Base-by-base conservation (phyloP, 1,139 yeast species). In the Kurtzmaniella quercitrusa region DNA sequence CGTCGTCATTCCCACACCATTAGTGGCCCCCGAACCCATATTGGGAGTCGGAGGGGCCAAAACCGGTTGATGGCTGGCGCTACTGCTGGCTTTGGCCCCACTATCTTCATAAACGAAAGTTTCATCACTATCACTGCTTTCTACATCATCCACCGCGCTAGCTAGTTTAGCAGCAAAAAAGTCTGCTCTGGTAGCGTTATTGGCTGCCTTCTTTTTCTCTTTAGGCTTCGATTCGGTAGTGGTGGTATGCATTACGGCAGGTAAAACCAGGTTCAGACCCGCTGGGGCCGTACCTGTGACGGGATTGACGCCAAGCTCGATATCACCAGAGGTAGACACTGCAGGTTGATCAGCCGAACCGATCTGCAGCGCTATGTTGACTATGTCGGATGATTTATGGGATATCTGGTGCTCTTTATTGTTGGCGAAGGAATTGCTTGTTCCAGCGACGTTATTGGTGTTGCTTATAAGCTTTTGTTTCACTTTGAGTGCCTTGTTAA, bases 131-230 rank as follows among this genome's bases (percentile, higher is more conserved):
- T 89, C 97, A 37, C 91, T 83, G 39, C 85, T 79, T 47, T 86
- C 90, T 21, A 80, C 89, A 54, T 89, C 96, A 53, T 88, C 96
- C 8, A 91, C 95, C 1, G 98, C 98, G 50, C 90, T 84, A 7
- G 97, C 97, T 49, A 91, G 70, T 54, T 85, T 85, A 0, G 98
- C 97, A 11, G 98, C 98, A 65, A 91, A 91, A 46, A 88, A 82
- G 57, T 91, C 98, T 0, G 96, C 93, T 58, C 90, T 79, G 4
- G 95, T 71, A 37, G 66, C 76, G 51, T 51, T 62, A 41, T 62
- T 63, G 1, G 62, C 50, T 3, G 52, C 48, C 41, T 56, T 60
- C 44, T 59, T 61, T 27, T 50, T 54, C 2, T 31, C 36, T 16
- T 31, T 31, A 14, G 36, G 6, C 17, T 31, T 31, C 18, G 18